phyloP scores from a whole-genome alignment of 352 stramenopile genomes.

The Chloridella minuta region DNA sequence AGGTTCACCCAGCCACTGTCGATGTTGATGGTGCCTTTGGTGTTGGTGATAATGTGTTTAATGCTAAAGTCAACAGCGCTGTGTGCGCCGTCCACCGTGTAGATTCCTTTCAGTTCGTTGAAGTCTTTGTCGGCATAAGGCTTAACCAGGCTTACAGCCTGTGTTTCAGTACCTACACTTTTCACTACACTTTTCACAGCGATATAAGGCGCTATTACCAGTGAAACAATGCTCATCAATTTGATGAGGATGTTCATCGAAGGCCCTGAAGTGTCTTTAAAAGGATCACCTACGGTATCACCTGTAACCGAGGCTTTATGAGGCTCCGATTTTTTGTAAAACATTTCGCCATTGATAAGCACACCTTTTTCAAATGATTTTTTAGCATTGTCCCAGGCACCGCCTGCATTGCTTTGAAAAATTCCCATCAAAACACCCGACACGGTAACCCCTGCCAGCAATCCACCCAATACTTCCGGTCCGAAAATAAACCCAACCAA shows the following conservation, averaged over 20 bases:
- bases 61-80: too few relatives aligned
- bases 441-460: slow-evolving; percentile 71
- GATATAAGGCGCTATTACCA: slow-evolving; percentile 96
- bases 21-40: too few relatives aligned
- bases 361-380: slow-evolving; percentile 79
- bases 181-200: too few relatives aligned
- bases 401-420: slow-evolving; percentile 94
- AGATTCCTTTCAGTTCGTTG: too few relatives aligned
- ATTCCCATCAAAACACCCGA: slow-evolving; percentile 88
- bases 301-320: slow-evolving; percentile 85
- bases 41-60: too few relatives aligned
- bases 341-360: too few relatives aligned
- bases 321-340: slow-evolving; percentile 71
- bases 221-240: slow-evolving; percentile 90
- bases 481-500: slow-evolving; percentile 87
- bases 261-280: slow-evolving; percentile 97
- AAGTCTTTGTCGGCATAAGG: too few relatives aligned
- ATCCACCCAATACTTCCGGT: slow-evolving; percentile 70
- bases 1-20: too few relatives aligned
- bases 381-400: slow-evolving; percentile 98
- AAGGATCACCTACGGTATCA: slow-evolving; percentile 93
- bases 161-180: too few relatives aligned
- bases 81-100: too few relatives aligned
- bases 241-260: slow-evolving; percentile 99
- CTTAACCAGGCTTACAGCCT: too few relatives aligned